A percentile compares a stretch with the other conserved stretches of the same genome.
Conservation (phyloP, 768 basidiomycete genomes). For the Epithele typhae region DNA sequence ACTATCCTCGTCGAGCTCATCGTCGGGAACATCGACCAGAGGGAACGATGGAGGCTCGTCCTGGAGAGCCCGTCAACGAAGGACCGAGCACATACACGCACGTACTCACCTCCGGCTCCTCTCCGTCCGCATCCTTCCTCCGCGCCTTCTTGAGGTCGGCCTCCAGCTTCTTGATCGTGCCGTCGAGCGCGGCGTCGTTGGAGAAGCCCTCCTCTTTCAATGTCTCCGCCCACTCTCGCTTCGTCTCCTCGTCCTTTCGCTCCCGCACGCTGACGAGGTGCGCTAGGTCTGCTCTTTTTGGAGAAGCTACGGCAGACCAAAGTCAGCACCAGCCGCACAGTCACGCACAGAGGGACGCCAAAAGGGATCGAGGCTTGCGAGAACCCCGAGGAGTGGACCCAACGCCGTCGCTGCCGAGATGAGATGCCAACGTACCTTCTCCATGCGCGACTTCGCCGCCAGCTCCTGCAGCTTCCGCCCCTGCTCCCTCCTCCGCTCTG, state of each 20-base stretch:
- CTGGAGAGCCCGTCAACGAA: conserved; percentile 9
- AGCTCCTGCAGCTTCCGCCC: conserved; percentile 88
- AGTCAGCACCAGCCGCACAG: too few species aligned
- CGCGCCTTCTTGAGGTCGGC: conserved; percentile 66
- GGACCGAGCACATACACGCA: too few species aligned
- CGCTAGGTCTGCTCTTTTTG: conserved; percentile 73
- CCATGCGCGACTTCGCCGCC: conserved; percentile 76
- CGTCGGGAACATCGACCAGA: conserved; percentile 87
- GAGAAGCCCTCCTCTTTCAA: conserved; percentile 69
- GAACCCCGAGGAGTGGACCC: background rate
- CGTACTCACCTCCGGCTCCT: conserved; percentile 48
- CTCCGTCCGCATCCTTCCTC: conserved; percentile 75
- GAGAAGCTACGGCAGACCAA: conserved; percentile 61
- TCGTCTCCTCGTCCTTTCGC: conserved; percentile 50
- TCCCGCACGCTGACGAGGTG: conserved; percentile 64
- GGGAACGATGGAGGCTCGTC: conserved; percentile 85
- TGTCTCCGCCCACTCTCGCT: conserved; percentile 68
- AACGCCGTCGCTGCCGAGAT: too few species aligned
- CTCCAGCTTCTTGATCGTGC: conserved; percentile 84
- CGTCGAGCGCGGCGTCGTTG: conserved; percentile 74
- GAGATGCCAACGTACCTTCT: conserved; percentile 64
- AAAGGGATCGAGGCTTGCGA: too few species aligned
- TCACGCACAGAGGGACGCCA: too few species aligned
- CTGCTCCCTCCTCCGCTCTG: conserved; percentile 82
- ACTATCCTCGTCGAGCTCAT: conserved; percentile 87